These are phyloP conservation scores for Simmondsia chinensis DNA, from an alignment of 148 eudicot genomes.

Conservation along the genomic window DNA sequence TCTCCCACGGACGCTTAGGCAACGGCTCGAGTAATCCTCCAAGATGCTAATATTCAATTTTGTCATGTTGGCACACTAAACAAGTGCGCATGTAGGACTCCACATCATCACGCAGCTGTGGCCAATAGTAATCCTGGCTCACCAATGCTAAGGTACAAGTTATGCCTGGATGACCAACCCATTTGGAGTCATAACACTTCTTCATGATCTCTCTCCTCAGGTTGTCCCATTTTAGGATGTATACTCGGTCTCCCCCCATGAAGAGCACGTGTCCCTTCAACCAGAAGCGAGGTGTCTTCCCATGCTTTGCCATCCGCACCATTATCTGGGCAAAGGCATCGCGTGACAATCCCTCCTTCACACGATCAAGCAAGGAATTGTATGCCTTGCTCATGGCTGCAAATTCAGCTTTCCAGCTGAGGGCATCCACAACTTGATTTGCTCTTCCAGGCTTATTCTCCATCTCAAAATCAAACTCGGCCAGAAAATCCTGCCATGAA, in stretches of 20 bases:
- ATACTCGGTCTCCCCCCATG: not conserved
- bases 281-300: not conserved
- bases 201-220: not conserved
- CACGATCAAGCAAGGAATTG: not conserved
- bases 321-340: too few species aligned
- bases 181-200: not conserved
- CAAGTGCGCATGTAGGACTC: too few species aligned
- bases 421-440: not conserved
- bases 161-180: too few species aligned
- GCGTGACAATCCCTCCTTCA: not conserved
- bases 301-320: not conserved
- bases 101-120: too few species aligned
- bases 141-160: too few species aligned
- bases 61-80: too few species aligned
- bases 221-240: not conserved
- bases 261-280: not conserved
- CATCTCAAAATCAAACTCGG: not conserved
- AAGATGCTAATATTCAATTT: too few species aligned
- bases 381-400: not conserved
- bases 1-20: constrained; percentile 6
- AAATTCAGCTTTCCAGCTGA: not conserved
- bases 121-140: too few species aligned
- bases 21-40: too few species aligned
- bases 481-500: too few species aligned
- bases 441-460: not conserved